These are phyloP conservation scores for Neoascochyta sp. DNA, from an alignment of 2,329 filamentous ascomycete genomes.

Conservation along the genomic window DNA sequence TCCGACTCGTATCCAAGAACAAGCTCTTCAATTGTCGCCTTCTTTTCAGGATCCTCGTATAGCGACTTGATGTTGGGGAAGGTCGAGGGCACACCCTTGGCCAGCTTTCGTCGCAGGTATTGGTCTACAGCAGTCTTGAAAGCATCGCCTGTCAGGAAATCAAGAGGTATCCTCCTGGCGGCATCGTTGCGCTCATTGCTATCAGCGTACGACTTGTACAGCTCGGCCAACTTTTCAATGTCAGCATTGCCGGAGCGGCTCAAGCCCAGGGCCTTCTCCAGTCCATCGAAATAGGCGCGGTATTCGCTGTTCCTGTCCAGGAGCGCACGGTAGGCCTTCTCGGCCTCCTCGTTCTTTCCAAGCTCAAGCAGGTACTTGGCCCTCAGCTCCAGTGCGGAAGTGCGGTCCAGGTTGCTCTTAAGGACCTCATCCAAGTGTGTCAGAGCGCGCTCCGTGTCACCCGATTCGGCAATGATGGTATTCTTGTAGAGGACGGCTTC, in stretches of 20 bases:
- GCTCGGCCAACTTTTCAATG: slow-evolving; percentile 65
- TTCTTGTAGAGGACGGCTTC: slow-evolving; percentile 96
- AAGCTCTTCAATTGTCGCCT: slow-evolving; percentile 67
- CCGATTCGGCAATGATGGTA: slow-evolving; percentile 83
- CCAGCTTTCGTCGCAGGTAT: slow-evolving; percentile 80
- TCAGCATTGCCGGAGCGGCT: slow-evolving; percentile 58
- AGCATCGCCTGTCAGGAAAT: slow-evolving; percentile 76
- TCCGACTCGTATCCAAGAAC: slow-evolving; percentile 74
- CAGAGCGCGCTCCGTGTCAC: slow-evolving; percentile 76
- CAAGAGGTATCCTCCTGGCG: slow-evolving; percentile 77
- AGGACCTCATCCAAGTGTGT: slow-evolving; percentile 77
- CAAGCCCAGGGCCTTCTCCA: slow-evolving; percentile 67
- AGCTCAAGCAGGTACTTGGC: slow-evolving; percentile 81
- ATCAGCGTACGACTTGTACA: slow-evolving; percentile 78
- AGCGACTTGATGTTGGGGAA: slow-evolving; percentile 96
- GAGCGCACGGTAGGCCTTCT: slow-evolving; percentile 73
- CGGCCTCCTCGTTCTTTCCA: slow-evolving; percentile 73
- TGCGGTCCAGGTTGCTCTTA: slow-evolving; percentile 76
- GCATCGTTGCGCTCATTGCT: slow-evolving; percentile 83
- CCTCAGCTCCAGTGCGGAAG: slow-evolving; percentile 78
- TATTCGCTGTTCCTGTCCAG: slow-evolving; percentile 86
- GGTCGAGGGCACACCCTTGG: slow-evolving; percentile 89
- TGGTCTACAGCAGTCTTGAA: slow-evolving; percentile 73
- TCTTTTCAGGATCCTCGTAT: slow-evolving; percentile 75
- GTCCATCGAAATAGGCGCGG: slow-evolving; percentile 75